A percentile compares a stretch with the other conserved stretches of the same genome.
Conservation (phyloP, 1,284 basidiomycete species). For the Puccinia brachypodii region DNA sequence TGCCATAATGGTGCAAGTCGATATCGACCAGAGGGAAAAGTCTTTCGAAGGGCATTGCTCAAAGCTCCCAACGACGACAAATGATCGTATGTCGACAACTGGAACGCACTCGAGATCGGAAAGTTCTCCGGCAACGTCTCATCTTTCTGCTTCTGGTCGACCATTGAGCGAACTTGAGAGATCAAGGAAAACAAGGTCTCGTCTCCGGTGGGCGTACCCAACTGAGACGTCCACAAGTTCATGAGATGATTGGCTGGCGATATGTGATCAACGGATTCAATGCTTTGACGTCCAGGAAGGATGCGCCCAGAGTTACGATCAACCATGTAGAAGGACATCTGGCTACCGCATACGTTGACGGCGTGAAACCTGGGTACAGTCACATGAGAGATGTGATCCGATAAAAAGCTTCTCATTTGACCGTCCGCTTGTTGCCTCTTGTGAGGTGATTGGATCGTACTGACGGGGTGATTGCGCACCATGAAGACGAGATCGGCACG, state of each 20-base stretch:
- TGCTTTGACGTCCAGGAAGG: not conserved
- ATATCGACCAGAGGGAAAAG: not conserved
- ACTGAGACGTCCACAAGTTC: constrained; percentile 19
- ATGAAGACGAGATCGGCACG: constrained; percentile 19
- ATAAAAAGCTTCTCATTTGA: constrained; percentile 22
- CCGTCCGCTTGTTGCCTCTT: constrained; percentile 35
- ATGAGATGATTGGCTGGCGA: constrained; percentile 23
- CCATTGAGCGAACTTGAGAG: constrained; percentile 24
- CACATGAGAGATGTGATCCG: constrained; percentile 3
- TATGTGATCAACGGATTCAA: not conserved
- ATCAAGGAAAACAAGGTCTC: constrained; percentile 26
- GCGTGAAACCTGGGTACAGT: constrained; percentile 23
- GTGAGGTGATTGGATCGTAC: not conserved
- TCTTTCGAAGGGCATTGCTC: not conserved
- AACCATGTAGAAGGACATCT: constrained; percentile 39
- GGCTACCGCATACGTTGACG: constrained; percentile 16
- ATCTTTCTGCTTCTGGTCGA: not conserved
- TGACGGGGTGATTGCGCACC: constrained; percentile 1
- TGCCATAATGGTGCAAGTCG: constrained; percentile 15
- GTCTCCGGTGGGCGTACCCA: constrained; percentile 18
- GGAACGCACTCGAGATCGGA: not conserved
- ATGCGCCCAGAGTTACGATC: constrained; percentile 12
- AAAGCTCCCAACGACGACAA: not conserved
- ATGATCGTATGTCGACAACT: not conserved
- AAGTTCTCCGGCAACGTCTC: not conserved